phyloP scores from a whole-genome alignment of 495 filamentous ascomycete genomes.

The Aspergillus baeticus region DNA sequence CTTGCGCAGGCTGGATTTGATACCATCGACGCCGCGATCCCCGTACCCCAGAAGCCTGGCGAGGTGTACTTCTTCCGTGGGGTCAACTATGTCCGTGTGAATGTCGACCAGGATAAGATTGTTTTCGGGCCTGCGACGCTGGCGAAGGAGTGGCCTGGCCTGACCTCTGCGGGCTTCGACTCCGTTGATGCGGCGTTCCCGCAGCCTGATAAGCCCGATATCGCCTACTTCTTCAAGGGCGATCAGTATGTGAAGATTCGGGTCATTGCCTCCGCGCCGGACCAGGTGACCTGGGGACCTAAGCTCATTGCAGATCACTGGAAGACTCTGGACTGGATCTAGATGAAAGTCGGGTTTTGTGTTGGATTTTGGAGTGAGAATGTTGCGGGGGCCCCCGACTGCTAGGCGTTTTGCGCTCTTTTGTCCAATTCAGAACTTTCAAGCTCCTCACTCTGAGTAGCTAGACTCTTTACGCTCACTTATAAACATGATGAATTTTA shows the following conservation, averaged over 20 bases:
- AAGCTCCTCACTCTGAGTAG: too few species aligned
- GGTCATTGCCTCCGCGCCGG: conserved; percentile 10
- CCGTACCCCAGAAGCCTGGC: conserved; percentile 6
- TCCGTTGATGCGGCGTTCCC: conserved; percentile 16
- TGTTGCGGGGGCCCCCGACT: too few species aligned
- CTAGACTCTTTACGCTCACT: too few species aligned
- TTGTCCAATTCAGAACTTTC: too few species aligned
- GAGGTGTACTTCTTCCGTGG: conserved; percentile 18
- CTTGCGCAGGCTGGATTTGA: conserved; percentile 13
- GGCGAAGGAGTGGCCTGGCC: conserved; percentile 9
- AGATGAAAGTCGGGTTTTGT: too few species aligned
- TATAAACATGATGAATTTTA: too few species aligned
- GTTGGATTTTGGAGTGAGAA: too few species aligned
- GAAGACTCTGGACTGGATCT: conserved; percentile 16
- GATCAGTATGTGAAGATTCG: conserved; percentile 16
- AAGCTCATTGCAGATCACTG: conserved; percentile 15
- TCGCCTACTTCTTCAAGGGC: conserved; percentile 15
- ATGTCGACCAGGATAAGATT: conserved; percentile 10
- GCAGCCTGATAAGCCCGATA: background rate
- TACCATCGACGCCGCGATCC: conserved; percentile 18
- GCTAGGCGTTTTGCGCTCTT: too few species aligned
- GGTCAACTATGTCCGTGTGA: conserved; percentile 11
- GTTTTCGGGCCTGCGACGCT: conserved; percentile 11
- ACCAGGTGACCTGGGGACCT: conserved; percentile 2
- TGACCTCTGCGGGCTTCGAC: conserved; percentile 14